Conservation (phyloP, 768 basidiomycete species). For the Suillus fuscotomentosus region DNA sequence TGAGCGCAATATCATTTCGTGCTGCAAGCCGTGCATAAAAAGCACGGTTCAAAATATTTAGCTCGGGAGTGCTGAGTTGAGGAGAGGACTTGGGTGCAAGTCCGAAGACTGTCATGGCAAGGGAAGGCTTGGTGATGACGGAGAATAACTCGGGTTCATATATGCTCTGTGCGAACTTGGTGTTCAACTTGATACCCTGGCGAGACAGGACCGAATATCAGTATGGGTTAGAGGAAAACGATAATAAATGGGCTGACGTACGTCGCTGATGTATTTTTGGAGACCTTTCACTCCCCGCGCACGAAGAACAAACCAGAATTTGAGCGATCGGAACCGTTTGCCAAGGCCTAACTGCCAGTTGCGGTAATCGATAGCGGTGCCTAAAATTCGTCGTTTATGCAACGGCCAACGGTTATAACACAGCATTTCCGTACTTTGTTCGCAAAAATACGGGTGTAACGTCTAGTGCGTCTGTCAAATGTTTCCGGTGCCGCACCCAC, state of each 20-base stretch:
- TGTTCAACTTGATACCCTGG: slow-evolving; percentile 64
- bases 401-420: too few species aligned
- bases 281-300: slow-evolving; percentile 83
- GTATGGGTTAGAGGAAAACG: not conserved
- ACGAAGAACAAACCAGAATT: slow-evolving; percentile 90
- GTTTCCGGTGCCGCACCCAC: slow-evolving; percentile 74
- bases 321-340: slow-evolving; percentile 87
- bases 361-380: slow-evolving; percentile 82
- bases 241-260: slow-evolving; percentile 25
- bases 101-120: slow-evolving; percentile 78
- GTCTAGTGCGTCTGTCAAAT: slow-evolving; percentile 78
- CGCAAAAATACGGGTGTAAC: slow-evolving; percentile 84
- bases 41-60: slow-evolving; percentile 66
- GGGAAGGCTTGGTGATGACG: slow-evolving; percentile 67
- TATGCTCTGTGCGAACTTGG: slow-evolving; percentile 58
- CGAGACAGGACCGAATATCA: not conserved
- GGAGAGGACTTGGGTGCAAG: slow-evolving; percentile 39
- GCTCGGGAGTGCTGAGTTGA: slow-evolving; percentile 29
- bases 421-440: slow-evolving; percentile 75
- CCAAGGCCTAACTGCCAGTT: slow-evolving; percentile 88
- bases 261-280: slow-evolving; percentile 68
- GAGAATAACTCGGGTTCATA: slow-evolving; percentile 49
- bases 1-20: slow-evolving; percentile 67
- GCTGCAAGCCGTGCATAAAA: slow-evolving; percentile 60
- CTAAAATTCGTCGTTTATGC: slow-evolving; percentile 27